These are phyloP conservation scores for Chlamydomonas sp. DNA, from an alignment of 139 green algal species.

Conservation along the genomic window DNA sequence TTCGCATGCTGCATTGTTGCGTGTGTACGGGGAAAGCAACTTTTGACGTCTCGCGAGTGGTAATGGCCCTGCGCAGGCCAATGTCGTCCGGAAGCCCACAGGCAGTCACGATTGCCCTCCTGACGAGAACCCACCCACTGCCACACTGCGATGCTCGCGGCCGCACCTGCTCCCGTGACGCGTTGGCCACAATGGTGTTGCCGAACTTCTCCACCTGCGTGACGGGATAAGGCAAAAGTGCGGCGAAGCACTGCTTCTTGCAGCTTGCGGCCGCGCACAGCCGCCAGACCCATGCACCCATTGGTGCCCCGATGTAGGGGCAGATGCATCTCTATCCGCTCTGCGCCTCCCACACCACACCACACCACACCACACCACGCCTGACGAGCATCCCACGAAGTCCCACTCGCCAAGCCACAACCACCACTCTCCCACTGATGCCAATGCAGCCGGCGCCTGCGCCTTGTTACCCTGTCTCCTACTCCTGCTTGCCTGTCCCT, in stretches of 20 bases:
- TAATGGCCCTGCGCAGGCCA: not conserved
- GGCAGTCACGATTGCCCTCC: not conserved
- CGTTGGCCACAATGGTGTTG: conserved; percentile 84
- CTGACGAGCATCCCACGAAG: too few relatives aligned
- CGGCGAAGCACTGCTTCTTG: not conserved
- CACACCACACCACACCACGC: too few relatives aligned
- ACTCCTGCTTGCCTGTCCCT: too few relatives aligned
- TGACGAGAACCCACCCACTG: not conserved
- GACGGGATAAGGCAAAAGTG: not conserved
- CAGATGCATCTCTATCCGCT: too few relatives aligned
- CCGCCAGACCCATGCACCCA: not conserved
- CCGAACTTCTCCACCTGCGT: conserved; percentile 89
- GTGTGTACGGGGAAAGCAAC: not conserved
- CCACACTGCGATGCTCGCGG: not conserved
- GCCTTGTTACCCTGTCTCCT: not conserved
- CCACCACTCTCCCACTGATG: too few relatives aligned
- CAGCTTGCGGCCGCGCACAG: not conserved
- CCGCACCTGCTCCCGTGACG: conserved; percentile 74
- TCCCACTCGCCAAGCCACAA: too few relatives aligned
- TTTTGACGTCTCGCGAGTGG: not conserved
- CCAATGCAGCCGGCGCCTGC: too few relatives aligned
- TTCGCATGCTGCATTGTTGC: not conserved
- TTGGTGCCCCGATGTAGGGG: too few relatives aligned
- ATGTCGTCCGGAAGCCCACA: not conserved
- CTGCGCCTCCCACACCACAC: too few relatives aligned